phyloP scores from a whole-genome alignment of 2,329 filamentous ascomycete species.

The Fusarium nodosum region DNA sequence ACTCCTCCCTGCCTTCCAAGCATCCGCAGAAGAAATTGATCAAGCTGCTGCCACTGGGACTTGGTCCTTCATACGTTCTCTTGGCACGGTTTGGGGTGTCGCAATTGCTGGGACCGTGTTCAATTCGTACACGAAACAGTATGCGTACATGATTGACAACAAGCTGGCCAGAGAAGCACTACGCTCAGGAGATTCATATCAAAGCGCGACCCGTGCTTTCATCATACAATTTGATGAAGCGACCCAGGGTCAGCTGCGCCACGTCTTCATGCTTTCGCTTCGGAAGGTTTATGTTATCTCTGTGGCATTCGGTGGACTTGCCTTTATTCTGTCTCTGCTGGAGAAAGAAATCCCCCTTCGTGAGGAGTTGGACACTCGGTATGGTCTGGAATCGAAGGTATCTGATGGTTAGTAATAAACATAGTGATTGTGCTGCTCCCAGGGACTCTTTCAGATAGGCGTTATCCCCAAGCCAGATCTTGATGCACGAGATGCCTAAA shows the following conservation, averaged over 20 bases:
- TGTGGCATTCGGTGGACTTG: slow-evolving; percentile 39
- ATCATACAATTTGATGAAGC: slow-evolving; percentile 40
- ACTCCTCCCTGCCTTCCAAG: slow-evolving; percentile 60
- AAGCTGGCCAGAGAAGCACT: slow-evolving; percentile 35
- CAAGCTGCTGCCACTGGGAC: slow-evolving; percentile 54
- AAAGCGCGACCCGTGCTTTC: slow-evolving; percentile 47
- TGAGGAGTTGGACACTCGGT: slow-evolving; percentile 49
- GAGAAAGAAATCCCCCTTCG: slow-evolving; percentile 49
- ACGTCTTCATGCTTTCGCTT: slow-evolving; percentile 46
- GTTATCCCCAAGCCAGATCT: no score
- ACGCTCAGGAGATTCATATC: slow-evolving; percentile 49
- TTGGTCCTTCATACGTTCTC: slow-evolving; percentile 60
- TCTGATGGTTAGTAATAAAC: no score
- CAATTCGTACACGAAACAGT: slow-evolving; percentile 48
- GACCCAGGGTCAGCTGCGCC: slow-evolving; percentile 41
- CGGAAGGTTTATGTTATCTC: slow-evolving; percentile 46
- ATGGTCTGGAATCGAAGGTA: slow-evolving; percentile 3
- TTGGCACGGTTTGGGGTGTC: slow-evolving; percentile 62
- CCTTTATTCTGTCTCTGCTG: slow-evolving; percentile 45
- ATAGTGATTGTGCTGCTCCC: no score
- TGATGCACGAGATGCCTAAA: no score
- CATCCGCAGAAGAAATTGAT: slow-evolving; percentile 53
- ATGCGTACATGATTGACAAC: slow-evolving; percentile 43
- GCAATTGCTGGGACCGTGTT: slow-evolving; percentile 61
- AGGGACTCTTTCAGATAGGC: no score